A percentile compares a stretch with the other conserved stretches of the same genome.
These are phyloP conservation scores for Epichloe sibirici DNA, from an alignment of 2,329 filamentous ascomycete genomes.

Conservation along the genomic window DNA sequence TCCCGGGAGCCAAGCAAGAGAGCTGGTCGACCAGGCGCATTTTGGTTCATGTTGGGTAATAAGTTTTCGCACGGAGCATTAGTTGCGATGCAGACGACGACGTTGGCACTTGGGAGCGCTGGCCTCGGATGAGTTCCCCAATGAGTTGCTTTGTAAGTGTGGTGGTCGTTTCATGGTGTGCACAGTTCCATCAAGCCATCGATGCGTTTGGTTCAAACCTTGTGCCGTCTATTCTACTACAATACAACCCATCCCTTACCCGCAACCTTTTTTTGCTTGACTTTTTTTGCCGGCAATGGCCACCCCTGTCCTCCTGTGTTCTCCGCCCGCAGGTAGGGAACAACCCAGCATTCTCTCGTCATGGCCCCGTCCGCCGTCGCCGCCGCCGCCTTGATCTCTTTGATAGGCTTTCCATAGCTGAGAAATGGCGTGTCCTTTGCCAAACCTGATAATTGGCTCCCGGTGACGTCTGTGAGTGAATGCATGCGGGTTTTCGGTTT, in stretches of 20 bases:
- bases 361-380: constrained; percentile 24
- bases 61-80: too few relatives aligned
- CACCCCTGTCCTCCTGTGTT: constrained; percentile 58
- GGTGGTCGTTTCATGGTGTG: too few relatives aligned
- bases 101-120: too few relatives aligned
- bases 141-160: too few relatives aligned
- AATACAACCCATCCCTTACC: constrained; percentile 62
- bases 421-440: constrained; percentile 78
- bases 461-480: constrained; percentile 67
- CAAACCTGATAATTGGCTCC: constrained; percentile 61
- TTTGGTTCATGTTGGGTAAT: too few relatives aligned
- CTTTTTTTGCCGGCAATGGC: constrained; percentile 75
- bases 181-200: too few relatives aligned
- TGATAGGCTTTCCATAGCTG: constrained; percentile 80
- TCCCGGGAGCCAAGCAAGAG: too few relatives aligned
- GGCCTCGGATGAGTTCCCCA: too few relatives aligned
- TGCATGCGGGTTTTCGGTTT: constrained; percentile 73
- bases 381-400: constrained; percentile 50
- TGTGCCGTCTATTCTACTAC: constrained; percentile 25
- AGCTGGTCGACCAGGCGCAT: too few relatives aligned
- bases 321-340: constrained; percentile 63
- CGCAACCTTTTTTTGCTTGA: constrained; percentile 62
- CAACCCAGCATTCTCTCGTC: constrained; percentile 67
- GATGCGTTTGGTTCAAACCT: not conserved
- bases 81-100: too few relatives aligned